phyloP scores from a whole-genome alignment of 768 basidiomycete genomes.

The Collybiopsis confluens region DNA sequence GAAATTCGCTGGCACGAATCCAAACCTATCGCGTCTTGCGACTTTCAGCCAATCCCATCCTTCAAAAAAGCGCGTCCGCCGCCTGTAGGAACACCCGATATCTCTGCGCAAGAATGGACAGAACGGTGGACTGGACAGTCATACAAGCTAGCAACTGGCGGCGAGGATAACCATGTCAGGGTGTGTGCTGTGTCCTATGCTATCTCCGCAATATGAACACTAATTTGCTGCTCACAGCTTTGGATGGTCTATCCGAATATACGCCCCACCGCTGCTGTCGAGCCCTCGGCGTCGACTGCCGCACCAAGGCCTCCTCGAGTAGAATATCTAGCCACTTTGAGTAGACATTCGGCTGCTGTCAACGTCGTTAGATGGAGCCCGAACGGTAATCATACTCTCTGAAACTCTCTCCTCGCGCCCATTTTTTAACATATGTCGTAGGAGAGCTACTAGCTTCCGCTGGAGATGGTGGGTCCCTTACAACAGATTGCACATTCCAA shows the following conservation, averaged over 20 bases:
- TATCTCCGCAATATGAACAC: not conserved
- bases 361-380: conserved; percentile 97
- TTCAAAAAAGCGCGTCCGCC: conserved; percentile 77
- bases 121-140: conserved; percentile 62
- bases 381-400: conserved; percentile 55
- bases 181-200: conserved; percentile 46
- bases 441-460: conserved; percentile 94
- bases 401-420: conserved; percentile 4
- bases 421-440: conserved; percentile 23
- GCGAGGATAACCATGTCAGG: conserved; percentile 95
- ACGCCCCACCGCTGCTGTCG: conserved; percentile 51
- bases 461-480: conserved; percentile 78
- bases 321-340: conserved; percentile 93
- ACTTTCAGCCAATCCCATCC: conserved; percentile 78
- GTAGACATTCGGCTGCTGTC: conserved; percentile 89
- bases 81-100: conserved; percentile 29
- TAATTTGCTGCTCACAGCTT: conserved; percentile 41
- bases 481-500: conserved; percentile 6
- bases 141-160: conserved; percentile 92
- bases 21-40: conserved; percentile 93
- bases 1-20: conserved; percentile 97
- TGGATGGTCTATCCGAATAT: conserved; percentile 97
- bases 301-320: conserved; percentile 66
- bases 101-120: conserved; percentile 9
- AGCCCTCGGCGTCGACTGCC: conserved; percentile 23